Evolutionary conservation across 305 asterid genomes (phyloP).

Genomic region (Fraxinus sp.): DNA sequence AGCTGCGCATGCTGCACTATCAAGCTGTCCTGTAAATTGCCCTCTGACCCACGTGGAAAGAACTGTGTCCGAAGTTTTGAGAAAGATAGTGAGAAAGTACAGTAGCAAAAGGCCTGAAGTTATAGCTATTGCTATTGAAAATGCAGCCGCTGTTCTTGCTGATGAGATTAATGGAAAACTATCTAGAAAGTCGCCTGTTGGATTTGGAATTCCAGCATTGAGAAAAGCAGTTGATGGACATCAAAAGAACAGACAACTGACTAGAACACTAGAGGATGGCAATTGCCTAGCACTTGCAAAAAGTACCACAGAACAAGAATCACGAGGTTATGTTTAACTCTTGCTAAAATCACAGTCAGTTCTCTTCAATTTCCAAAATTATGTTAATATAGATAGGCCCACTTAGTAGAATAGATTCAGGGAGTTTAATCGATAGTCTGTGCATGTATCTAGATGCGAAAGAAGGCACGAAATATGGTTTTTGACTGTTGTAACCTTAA

Average conservation of each 20-base stretch:
- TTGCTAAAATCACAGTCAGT: slow-evolving; percentile 1
- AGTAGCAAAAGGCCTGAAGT: slow-evolving; percentile 96
- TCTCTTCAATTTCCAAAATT: background rate
- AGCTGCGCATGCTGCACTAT: slow-evolving; percentile 93
- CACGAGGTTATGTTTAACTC: slow-evolving; percentile 48
- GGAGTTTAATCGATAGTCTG: background rate
- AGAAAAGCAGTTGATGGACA: slow-evolving; percentile 61
- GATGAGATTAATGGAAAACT: slow-evolving; percentile 77
- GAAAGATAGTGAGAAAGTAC: slow-evolving; percentile 93
- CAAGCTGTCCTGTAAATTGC: slow-evolving; percentile 83
- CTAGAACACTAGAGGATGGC: slow-evolving; percentile 43
- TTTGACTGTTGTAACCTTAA: background rate
- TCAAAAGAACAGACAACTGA: slow-evolving; percentile 39
- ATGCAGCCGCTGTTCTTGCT: slow-evolving; percentile 79
- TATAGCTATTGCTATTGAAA: slow-evolving; percentile 82
- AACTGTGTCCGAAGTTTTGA: slow-evolving; percentile 86
- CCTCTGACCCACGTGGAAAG: slow-evolving; percentile 93
- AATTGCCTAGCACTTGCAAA: slow-evolving; percentile 32
- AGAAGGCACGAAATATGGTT: background rate
- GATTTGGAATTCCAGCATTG: slow-evolving; percentile 50
- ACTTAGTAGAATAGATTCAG: background rate
- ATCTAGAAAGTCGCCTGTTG: slow-evolving; percentile 52
- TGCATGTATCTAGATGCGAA: background rate
- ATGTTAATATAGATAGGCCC: background rate
- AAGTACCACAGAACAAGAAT: slow-evolving; percentile 37